phyloP scores from a whole-genome alignment of 2,329 filamentous ascomycete genomes.

The Penicillium sp. region DNA sequence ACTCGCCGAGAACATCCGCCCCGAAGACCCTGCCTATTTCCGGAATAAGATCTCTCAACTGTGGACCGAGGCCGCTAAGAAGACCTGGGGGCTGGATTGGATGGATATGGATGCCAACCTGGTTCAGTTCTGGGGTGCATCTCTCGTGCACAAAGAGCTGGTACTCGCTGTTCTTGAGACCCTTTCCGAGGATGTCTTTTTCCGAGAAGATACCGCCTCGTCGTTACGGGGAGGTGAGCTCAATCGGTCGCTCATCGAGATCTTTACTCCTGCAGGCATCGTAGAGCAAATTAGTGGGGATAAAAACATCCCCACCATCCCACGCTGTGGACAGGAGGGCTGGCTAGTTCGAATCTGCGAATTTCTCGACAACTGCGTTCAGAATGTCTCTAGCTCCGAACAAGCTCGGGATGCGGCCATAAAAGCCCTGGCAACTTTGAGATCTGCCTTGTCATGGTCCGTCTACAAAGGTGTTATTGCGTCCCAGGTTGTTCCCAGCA shows the following conservation, averaged over 20 bases:
- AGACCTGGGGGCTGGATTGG: conserved; percentile 91
- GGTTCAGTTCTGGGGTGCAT: conserved; percentile 70
- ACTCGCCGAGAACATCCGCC: conserved; percentile 69
- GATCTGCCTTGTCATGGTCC: conserved; percentile 81
- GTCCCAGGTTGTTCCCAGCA: conserved; percentile 65
- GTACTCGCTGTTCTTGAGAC: conserved; percentile 87
- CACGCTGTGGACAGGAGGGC: conserved; percentile 77
- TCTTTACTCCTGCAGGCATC: conserved; percentile 78
- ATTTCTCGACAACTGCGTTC: conserved; percentile 71
- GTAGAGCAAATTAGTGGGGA: conserved; percentile 74
- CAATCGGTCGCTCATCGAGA: conserved; percentile 87
- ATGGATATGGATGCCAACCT: conserved; percentile 87
- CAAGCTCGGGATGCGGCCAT: conserved; percentile 69
- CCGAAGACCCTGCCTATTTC: conserved; percentile 74
- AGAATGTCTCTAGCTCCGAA: conserved; percentile 62
- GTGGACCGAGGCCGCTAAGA: conserved; percentile 92
- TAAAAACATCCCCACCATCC: conserved; percentile 64
- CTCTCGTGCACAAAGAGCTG: conserved; percentile 71
- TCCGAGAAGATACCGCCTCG: conserved; percentile 81
- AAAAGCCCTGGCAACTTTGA: conserved; percentile 73
- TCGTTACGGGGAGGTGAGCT: conserved; percentile 78
- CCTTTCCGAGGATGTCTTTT: conserved; percentile 91
- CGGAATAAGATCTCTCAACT: conserved; percentile 92
- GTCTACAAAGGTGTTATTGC: conserved; percentile 76
- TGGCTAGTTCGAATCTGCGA: conserved; percentile 78